phyloP scores from a whole-genome alignment of 768 basidiomycete genomes.

The Lentinula sp. region DNA sequence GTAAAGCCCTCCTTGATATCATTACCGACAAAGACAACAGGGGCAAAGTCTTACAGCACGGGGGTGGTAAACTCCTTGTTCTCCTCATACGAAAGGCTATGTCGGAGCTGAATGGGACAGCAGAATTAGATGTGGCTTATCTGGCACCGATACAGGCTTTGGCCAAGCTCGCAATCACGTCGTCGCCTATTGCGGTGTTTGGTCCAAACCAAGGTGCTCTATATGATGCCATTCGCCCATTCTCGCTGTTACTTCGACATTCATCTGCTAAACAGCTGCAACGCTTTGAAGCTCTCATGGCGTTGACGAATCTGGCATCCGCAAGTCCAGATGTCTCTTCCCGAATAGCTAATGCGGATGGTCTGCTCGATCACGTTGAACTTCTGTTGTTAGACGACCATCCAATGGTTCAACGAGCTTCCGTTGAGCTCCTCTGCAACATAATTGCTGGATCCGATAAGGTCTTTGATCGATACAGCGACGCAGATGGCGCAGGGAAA shows the following conservation, averaged over 20 bases:
- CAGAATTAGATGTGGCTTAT: constrained; percentile 34
- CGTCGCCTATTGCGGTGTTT: constrained; percentile 86
- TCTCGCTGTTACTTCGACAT: constrained; percentile 69
- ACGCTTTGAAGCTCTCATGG: constrained; percentile 92
- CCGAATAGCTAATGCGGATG: constrained; percentile 58
- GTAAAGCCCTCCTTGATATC: constrained; percentile 61
- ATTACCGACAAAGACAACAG: constrained; percentile 75
- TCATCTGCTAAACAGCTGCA: constrained; percentile 69
- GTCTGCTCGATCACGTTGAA: constrained; percentile 62
- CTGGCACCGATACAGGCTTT: constrained; percentile 79
- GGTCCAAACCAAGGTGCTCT: constrained; percentile 75
- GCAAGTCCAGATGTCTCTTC: constrained; percentile 59
- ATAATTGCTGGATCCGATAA: constrained; percentile 72
- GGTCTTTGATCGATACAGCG: constrained; percentile 70
- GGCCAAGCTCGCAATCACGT: constrained; percentile 89
- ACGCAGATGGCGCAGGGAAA: constrained; percentile 31
- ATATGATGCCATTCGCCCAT: constrained; percentile 79
- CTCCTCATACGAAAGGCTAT: constrained; percentile 48
- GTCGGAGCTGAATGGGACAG: constrained; percentile 17
- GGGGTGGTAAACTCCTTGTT: constrained; percentile 65
- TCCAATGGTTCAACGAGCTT: constrained; percentile 74
- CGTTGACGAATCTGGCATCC: constrained; percentile 90
- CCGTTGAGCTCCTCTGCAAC: constrained; percentile 91
- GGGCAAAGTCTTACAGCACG: constrained; percentile 69
- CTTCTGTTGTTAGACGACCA: constrained; percentile 80